These are phyloP conservation scores for Diaporthe amygdali DNA, from an alignment of 2,329 filamentous ascomycete species.

Conservation along the genomic window DNA sequence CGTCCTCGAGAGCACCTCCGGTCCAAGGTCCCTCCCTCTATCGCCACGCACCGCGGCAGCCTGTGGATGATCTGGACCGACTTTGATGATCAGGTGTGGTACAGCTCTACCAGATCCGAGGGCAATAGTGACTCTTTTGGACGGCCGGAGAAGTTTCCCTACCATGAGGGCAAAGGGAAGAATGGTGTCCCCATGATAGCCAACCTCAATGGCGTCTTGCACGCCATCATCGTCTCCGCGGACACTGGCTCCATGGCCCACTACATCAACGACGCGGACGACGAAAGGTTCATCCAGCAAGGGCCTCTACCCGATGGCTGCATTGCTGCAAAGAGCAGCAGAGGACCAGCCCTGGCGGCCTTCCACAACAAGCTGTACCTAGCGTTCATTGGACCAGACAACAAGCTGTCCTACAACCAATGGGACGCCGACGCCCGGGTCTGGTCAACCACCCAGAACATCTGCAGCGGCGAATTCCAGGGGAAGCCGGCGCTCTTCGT, in stretches of 20 bases:
- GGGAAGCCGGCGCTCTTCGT: constrained; percentile 41
- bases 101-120: constrained; percentile 35
- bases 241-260: constrained; percentile 35
- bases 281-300: constrained; percentile 32
- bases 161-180: constrained; percentile 14
- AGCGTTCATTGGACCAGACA: constrained; percentile 34
- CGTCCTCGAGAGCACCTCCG: constrained; percentile 33
- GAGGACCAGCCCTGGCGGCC: constrained; percentile 34
- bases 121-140: constrained; percentile 31
- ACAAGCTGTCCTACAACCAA: constrained; percentile 34
- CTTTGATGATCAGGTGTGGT: constrained; percentile 36
- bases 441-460: constrained; percentile 21
- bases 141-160: constrained; percentile 33
- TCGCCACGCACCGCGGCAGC: constrained; percentile 39
- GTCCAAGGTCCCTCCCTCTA: constrained; percentile 38
- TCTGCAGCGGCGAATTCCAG: constrained; percentile 15
- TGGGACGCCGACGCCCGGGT: constrained; percentile 31
- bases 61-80: constrained; percentile 42
- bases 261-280: constrained; percentile 38
- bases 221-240: constrained; percentile 36
- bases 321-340: constrained; percentile 30
- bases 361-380: constrained; percentile 42
- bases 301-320: constrained; percentile 30
- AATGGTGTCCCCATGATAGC: constrained; percentile 38
- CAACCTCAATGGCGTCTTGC: constrained; percentile 39